phyloP scores from a whole-genome alignment of 148 eudicot genomes.

The Fagopyrum homotropicum region DNA sequence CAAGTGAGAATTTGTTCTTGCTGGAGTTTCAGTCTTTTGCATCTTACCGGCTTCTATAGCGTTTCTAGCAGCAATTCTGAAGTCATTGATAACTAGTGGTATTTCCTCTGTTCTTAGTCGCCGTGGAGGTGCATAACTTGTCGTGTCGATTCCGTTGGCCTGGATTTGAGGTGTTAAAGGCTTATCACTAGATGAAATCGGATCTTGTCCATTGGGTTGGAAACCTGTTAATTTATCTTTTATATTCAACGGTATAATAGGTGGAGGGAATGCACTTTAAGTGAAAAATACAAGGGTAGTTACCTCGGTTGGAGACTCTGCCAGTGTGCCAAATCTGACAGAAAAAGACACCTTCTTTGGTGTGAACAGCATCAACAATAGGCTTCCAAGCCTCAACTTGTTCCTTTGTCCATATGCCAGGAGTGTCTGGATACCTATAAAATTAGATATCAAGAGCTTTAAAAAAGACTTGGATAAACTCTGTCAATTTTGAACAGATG shows the following conservation, averaged over 20 bases:
- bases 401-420: slow-evolving; percentile 40
- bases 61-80: slow-evolving; percentile 38
- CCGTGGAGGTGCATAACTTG: slow-evolving; percentile 33
- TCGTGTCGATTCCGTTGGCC: slow-evolving; percentile 22
- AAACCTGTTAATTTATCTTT: slow-evolving; percentile 12
- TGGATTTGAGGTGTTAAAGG: slow-evolving; percentile 32
- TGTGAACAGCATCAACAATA: neutral
- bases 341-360: neutral
- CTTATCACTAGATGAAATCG: slow-evolving; percentile 36
- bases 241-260: too few relatives aligned
- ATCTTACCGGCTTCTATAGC: slow-evolving; percentile 48
- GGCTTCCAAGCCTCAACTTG: slow-evolving; percentile 17
- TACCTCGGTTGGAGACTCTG: slow-evolving; percentile 38
- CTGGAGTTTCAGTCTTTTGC: neutral
- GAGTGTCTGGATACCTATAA: neutral
- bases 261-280: too few relatives aligned
- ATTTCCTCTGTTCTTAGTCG: slow-evolving; percentile 31
- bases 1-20: neutral
- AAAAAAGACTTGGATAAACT: neutral
- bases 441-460: neutral
- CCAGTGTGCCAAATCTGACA: slow-evolving; percentile 52
- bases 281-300: neutral
- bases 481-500: too few relatives aligned
- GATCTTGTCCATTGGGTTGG: slow-evolving; percentile 43
- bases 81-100: slow-evolving; percentile 36